phyloP scores from a whole-genome alignment of 2,329 filamentous ascomycete genomes.

The Sclerotinia spermophila region DNA sequence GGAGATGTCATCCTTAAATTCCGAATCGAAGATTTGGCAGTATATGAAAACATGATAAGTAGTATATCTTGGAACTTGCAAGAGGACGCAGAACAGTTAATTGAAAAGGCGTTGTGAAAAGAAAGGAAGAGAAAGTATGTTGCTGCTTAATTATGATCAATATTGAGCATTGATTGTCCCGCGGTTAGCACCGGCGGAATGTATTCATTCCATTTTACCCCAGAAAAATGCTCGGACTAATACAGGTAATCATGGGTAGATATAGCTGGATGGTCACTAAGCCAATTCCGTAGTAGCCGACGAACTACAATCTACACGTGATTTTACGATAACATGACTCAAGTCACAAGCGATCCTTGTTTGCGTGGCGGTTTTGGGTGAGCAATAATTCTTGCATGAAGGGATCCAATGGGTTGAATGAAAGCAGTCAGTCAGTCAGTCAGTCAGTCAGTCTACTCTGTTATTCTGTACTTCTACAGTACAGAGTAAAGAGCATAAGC shows the following conservation, averaged over 20 bases:
- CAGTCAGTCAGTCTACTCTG: no score
- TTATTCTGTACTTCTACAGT: no score
- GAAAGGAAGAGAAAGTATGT: not conserved
- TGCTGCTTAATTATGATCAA: not conserved
- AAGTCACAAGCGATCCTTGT: not conserved
- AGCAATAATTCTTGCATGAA: not conserved
- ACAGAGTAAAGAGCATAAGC: no score
- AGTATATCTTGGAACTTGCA: not conserved
- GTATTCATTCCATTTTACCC: slow-evolving; percentile 11
- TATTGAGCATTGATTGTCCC: slow-evolving; percentile 5
- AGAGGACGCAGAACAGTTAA: not conserved
- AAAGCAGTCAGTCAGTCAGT: not conserved
- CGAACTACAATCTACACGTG: slow-evolving; percentile 13
- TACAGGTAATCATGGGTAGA: not conserved
- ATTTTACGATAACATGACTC: not conserved
- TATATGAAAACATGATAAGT: slow-evolving; percentile 35
- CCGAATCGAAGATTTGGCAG: slow-evolving; percentile 30
- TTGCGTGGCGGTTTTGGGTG: not conserved
- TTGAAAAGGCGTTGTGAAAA: not conserved
- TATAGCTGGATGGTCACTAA: not conserved
- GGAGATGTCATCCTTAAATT: slow-evolving; percentile 26
- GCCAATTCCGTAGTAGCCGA: not conserved
- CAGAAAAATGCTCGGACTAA: slow-evolving; percentile 2
- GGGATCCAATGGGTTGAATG: not conserved
- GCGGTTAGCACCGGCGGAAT: slow-evolving; percentile 15